Conservation (phyloP, 352 stramenopile genomes). For the Phytophthora agathidicida region DNA sequence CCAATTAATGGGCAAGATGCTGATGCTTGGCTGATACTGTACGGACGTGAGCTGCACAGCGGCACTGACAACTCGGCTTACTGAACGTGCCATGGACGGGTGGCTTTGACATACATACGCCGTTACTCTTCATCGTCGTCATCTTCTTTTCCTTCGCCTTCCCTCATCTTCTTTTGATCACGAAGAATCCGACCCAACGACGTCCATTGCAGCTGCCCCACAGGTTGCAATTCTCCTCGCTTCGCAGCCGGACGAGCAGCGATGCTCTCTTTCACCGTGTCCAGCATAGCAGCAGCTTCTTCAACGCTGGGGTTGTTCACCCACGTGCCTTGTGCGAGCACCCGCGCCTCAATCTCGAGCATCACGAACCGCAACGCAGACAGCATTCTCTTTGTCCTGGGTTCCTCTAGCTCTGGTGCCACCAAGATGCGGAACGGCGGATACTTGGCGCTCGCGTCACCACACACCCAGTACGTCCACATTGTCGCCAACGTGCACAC, state of each 20-base stretch:
- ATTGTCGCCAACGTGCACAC: slow-evolving; percentile 14
- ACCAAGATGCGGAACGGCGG: slow-evolving; percentile 26
- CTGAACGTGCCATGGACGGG: no score
- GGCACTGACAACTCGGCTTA: not conserved
- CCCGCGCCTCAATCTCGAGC: slow-evolving; percentile 25
- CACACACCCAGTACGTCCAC: slow-evolving; percentile 27
- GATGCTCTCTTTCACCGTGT: slow-evolving; percentile 21
- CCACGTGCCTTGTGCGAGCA: slow-evolving; percentile 27
- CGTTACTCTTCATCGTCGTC: slow-evolving; percentile 9
- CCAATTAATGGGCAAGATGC: no score
- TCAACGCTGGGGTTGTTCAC: slow-evolving; percentile 18
- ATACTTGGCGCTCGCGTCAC: slow-evolving; percentile 16
- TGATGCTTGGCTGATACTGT: no score
- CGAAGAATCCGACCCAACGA: slow-evolving; percentile 27
- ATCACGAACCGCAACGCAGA: slow-evolving; percentile 32
- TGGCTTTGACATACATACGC: no score
- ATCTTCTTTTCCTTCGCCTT: not conserved
- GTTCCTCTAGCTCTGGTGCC: slow-evolving; percentile 14
- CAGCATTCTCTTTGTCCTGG: slow-evolving; percentile 4
- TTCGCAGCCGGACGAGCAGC: slow-evolving; percentile 10
- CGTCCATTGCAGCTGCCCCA: slow-evolving; percentile 26
- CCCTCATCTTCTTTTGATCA: slow-evolving; percentile 15
- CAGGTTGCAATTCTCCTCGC: slow-evolving; percentile 7
- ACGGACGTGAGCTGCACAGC: no score
- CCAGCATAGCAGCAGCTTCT: slow-evolving; percentile 28